phyloP scores from a whole-genome alignment of 2,329 filamentous ascomycete species.

The Fonsecaea pedrosoi region DNA sequence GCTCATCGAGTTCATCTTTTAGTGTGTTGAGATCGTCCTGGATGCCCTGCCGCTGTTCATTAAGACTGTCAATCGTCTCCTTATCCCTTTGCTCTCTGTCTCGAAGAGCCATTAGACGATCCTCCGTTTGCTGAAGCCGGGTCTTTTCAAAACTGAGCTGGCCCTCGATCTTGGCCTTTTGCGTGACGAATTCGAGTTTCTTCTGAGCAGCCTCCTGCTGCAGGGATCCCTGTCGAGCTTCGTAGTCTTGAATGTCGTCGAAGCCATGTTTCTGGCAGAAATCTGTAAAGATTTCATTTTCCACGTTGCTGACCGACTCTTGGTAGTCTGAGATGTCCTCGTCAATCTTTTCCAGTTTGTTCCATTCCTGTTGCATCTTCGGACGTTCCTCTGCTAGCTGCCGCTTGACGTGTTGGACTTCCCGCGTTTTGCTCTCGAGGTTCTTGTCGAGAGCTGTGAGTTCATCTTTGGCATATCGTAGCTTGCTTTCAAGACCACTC shows the following conservation, averaged over 20 bases:
- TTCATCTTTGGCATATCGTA: conserved; percentile 76
- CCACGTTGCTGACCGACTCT: conserved; percentile 75
- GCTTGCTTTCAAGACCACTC: conserved; percentile 76
- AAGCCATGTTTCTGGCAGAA: conserved; percentile 92
- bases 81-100: conserved; percentile 70
- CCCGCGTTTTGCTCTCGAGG: conserved; percentile 79
- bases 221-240: conserved; percentile 87
- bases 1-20: conserved; percentile 75
- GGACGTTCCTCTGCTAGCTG: conserved; percentile 78
- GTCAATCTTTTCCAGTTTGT: conserved; percentile 69
- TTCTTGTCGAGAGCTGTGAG: conserved; percentile 80
- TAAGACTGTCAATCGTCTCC: conserved; percentile 71
- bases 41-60: conserved; percentile 75
- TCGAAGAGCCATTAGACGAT: conserved; percentile 73
- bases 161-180: conserved; percentile 69
- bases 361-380: conserved; percentile 75
- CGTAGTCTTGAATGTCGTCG: conserved; percentile 87
- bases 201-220: conserved; percentile 90
- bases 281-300: conserved; percentile 82
- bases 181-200: conserved; percentile 83
- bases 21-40: conserved; percentile 75
- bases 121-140: conserved; percentile 71
- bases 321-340: conserved; percentile 63
- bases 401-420: conserved; percentile 73
- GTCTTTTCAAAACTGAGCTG: conserved; percentile 71